Evolutionary conservation across 106 monocot genomes (phyloP).

Genomic region (Allium fistulosum): DNA sequence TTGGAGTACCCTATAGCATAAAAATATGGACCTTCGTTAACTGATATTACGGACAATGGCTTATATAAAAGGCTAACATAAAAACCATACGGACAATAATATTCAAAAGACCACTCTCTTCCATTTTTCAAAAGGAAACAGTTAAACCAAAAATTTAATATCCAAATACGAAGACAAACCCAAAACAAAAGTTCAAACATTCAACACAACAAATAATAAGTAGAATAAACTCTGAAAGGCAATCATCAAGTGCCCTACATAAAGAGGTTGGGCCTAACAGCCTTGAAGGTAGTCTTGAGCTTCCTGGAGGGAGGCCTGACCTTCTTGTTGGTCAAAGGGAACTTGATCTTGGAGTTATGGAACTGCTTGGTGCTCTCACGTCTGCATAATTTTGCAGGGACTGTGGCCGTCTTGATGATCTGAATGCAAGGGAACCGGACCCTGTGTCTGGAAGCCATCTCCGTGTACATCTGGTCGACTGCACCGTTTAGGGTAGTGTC

Average conservation of each 20-base stretch:
- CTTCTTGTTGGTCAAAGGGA: conserved; percentile 39
- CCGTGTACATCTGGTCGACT: conserved; percentile 54
- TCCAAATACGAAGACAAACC: not conserved
- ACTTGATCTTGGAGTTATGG: conserved; percentile 50
- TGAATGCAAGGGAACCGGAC: conserved; percentile 52
- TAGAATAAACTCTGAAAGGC: not conserved
- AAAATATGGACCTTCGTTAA: too few species aligned
- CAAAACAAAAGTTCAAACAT: not conserved
- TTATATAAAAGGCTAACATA: too few species aligned
- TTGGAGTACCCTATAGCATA: too few species aligned
- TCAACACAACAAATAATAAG: not conserved
- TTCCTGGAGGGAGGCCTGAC: conserved; percentile 40
- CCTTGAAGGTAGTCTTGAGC: conserved; percentile 58
- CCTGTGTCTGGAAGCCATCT: conserved; percentile 57
- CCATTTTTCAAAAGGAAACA: too few species aligned
- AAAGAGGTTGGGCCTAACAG: conserved; percentile 40
- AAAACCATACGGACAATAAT: too few species aligned
- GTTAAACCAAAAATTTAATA: too few species aligned
- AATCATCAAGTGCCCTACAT: conserved; percentile 14
- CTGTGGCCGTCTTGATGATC: conserved; percentile 52
- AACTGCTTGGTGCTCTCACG: conserved; percentile 59
- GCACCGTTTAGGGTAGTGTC: conserved; percentile 55
- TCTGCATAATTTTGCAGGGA: conserved; percentile 44
- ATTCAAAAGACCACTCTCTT: too few species aligned
- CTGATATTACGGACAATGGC: too few species aligned